These are phyloP conservation scores for Acacia acuminata DNA, from an alignment of 306 rosid genomes.

Conservation along the genomic window DNA sequence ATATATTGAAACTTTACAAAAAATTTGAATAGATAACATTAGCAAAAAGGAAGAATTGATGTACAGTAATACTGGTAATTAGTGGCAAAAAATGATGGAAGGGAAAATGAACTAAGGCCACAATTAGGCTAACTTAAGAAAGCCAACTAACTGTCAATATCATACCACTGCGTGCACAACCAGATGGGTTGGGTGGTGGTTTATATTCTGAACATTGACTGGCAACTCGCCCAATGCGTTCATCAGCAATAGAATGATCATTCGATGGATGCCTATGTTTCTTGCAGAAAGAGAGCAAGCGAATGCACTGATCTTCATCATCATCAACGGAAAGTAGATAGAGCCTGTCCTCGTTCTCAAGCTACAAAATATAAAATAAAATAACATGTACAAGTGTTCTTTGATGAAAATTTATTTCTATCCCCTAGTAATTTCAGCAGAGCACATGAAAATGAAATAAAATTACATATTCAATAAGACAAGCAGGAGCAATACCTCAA, in stretches of 20 bases:
- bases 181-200: constrained; percentile 87
- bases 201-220: constrained; percentile 77
- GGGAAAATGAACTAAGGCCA: not conserved
- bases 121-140: not conserved
- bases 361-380: constrained; percentile 51
- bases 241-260: constrained; percentile 75
- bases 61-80: not conserved
- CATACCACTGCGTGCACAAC: constrained; percentile 97
- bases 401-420: not conserved
- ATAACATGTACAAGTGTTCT: constrained; percentile 28
- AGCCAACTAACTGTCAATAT: constrained; percentile 18
- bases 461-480: not conserved
- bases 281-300: constrained; percentile 94
- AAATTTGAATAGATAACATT: not conserved
- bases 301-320: constrained; percentile 96
- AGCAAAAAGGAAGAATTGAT: not conserved
- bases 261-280: constrained; percentile 93
- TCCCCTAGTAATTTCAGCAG: constrained; percentile 10
- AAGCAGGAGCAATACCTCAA: constrained; percentile 66
- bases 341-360: constrained; percentile 95
- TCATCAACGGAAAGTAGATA: constrained; percentile 90
- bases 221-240: constrained; percentile 58
- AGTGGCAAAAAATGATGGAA: not conserved
- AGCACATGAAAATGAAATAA: constrained; percentile 31
- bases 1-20: not conserved